phyloP scores from a whole-genome alignment of 2,329 filamentous ascomycete species.

The Ceratocystis harringtonii region DNA sequence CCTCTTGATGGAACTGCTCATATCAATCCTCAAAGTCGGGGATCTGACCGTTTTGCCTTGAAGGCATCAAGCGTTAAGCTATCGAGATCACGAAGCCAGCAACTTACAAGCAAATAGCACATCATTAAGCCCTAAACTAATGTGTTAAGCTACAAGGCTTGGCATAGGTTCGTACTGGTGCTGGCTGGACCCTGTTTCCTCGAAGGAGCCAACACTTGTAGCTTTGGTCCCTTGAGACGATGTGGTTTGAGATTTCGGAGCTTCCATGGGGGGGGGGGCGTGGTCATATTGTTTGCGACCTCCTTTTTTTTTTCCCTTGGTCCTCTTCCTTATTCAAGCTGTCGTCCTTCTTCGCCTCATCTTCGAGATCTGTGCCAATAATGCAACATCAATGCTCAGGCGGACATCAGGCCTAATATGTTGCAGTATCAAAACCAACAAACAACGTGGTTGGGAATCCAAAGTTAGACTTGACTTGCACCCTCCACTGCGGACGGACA shows the following conservation, averaged over 20 bases:
- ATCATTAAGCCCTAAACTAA: background rate
- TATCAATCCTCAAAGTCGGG: too few species aligned
- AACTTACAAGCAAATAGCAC: too few species aligned
- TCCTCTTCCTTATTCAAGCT: background rate
- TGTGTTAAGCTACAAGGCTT: background rate
- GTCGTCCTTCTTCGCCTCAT: background rate
- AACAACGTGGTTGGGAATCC: too few species aligned
- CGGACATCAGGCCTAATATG: background rate
- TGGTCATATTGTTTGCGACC: background rate
- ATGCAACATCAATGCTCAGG: background rate
- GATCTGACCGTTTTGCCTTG: too few species aligned
- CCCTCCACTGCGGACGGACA: background rate
- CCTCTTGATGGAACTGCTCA: background rate
- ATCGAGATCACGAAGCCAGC: too few species aligned
- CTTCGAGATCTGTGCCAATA: background rate
- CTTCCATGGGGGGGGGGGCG: background rate
- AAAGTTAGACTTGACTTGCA: background rate
- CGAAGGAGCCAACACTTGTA: background rate
- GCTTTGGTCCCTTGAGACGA: constrained; percentile 1
- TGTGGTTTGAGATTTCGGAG: background rate
- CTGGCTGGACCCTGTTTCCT: background rate
- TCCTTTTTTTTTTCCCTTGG: background rate
- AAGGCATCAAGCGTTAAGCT: too few species aligned
- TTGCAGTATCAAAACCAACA: background rate
- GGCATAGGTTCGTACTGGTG: too few species aligned